Conservation (phyloP, 176 grass and related monocot genomes). For the Oryza coarctata region DNA sequence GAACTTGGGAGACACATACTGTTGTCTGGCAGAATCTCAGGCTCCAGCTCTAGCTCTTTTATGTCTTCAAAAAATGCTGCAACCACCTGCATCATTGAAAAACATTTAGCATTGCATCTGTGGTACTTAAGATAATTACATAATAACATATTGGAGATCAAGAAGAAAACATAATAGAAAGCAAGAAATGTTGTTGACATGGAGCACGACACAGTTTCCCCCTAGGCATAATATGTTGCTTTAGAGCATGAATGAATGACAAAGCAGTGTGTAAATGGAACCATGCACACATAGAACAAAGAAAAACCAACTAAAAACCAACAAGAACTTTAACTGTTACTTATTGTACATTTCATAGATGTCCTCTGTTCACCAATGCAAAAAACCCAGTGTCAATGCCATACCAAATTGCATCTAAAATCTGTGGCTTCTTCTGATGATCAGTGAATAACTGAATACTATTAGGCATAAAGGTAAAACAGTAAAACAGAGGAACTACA, state of each 20-base stretch:
- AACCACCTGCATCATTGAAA: slow-evolving; percentile 37
- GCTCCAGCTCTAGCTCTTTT: slow-evolving; percentile 43
- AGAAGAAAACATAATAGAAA: background rate
- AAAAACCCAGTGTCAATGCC: background rate
- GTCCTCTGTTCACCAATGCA: background rate
- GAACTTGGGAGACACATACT: slow-evolving; percentile 12
- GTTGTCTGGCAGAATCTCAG: slow-evolving; percentile 42
- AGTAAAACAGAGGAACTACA: background rate
- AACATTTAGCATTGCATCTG: background rate
- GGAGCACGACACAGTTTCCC: background rate
- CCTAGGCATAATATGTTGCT: background rate
- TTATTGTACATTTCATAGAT: background rate
- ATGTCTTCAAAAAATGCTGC: slow-evolving; percentile 30
- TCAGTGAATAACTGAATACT: background rate
- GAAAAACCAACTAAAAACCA: background rate
- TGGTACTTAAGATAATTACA: background rate
- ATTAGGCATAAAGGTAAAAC: background rate
- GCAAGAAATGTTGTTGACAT: too few relatives aligned
- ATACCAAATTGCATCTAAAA: background rate
- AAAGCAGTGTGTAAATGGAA: background rate
- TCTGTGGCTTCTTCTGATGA: background rate
- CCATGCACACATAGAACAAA: background rate
- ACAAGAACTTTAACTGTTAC: background rate
- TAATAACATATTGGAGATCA: background rate
- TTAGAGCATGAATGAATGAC: slow-evolving; percentile 3